Evolutionary conservation across 2,329 filamentous ascomycete genomes (phyloP), one percentile per base, ranked within the genome.

Genomic region (Ilyonectria mors-panacis): DNA sequence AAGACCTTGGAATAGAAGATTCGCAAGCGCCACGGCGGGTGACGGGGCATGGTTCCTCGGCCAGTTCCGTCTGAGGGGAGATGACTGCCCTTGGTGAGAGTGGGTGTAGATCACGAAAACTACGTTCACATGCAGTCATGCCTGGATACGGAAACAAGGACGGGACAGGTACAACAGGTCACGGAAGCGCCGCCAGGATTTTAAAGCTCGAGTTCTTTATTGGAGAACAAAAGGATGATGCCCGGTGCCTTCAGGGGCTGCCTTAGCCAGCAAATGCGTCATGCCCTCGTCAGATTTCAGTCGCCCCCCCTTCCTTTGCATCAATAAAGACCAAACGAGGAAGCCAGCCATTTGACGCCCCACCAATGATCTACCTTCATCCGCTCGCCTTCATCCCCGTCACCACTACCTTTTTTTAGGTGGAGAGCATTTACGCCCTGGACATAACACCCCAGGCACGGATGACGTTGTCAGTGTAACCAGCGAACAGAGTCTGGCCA

Each of bases 391-490:
- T 70, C 70, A 62, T 68, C 63, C 59, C 63, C 67, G 54, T 73
- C 73, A 71, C 67, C 67, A 70, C 73, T 68, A 70, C 68, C 69
- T 69, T 73, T 73, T 76, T 75, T 69, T 71, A 47, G 66, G 68
- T 63, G 59, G 63, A 73, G 69, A 72, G 73, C 71, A 68, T 78
- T 84, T 94, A 95, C 86, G 92, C 93, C 85, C 94, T 91, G 85
- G 94, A 96, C 94, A 97, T 97, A 82, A 97, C 94, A 87, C 94
- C 94, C 94, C 94, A 97, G 79, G 94, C 94, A 81, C 95, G 93
- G 88, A 97, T 97, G 88, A 97, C 93, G 92, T 98, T 98, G 89
- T 99, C 96, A 80, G 96, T 99, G 92, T 99, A 99, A 86, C 96
- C 96, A 84, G 96, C 95, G 86, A 99, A 99, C 85, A 99, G 89